These are phyloP conservation scores for Stenogyne calaminthoides DNA, from an alignment of 305 asterid genomes.

Conservation along the genomic window DNA sequence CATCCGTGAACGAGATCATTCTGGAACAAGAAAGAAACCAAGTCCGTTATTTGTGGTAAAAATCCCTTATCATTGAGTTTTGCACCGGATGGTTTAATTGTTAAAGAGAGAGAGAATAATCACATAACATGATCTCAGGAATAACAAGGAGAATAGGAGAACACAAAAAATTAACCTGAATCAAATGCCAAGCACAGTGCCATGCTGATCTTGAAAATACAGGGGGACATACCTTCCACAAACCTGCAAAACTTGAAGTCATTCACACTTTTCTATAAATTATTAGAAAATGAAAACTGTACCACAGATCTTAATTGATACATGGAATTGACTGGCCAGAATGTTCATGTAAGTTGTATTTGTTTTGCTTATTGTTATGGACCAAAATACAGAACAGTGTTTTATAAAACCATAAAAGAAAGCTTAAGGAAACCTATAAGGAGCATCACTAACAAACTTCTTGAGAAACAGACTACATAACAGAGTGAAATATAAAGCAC, in stretches of 20 bases:
- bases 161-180: conserved; percentile 54
- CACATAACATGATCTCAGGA: not conserved
- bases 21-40: conserved; percentile 44
- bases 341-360: not conserved
- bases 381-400: not conserved
- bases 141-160: not conserved
- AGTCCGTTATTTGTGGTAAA: conserved; percentile 16
- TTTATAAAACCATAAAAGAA: conserved; percentile 4
- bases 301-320: conserved; percentile 4
- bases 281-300: not conserved
- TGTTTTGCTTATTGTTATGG: not conserved
- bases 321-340: conserved; percentile 1
- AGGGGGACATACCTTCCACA: conserved; percentile 99
- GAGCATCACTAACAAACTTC: conserved; percentile 8
- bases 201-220: conserved; percentile 93
- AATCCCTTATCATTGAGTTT: conserved; percentile 6
- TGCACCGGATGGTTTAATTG: not conserved
- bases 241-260: conserved; percentile 51
- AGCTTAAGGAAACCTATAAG: conserved; percentile 21
- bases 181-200: conserved; percentile 96
- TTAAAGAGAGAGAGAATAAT: not conserved
- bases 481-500: not conserved
- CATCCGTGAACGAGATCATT: conserved; percentile 98
- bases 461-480: conserved; percentile 9
- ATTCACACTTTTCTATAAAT: conserved; percentile 16